phyloP scores from a whole-genome alignment of 176 grass and related monocot species.

The Coix lacrymajobi region DNA sequence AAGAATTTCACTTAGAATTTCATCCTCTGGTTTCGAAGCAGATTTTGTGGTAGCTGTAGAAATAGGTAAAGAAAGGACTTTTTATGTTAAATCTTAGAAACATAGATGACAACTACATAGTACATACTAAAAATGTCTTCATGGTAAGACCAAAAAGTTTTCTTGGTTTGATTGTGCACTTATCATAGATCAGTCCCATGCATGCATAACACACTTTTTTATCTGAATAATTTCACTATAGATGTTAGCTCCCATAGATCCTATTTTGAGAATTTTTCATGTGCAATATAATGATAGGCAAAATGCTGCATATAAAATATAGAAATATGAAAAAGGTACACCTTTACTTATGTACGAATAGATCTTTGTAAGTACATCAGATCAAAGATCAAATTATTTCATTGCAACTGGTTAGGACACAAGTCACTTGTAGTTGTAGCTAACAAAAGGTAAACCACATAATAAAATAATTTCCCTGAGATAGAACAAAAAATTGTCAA shows the following conservation, averaged over 20 bases:
- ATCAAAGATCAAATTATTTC: neutral
- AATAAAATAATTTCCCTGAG: conserved; percentile 2
- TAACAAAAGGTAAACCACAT: neutral
- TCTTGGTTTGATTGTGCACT: neutral
- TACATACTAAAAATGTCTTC: neutral
- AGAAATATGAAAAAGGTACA: neutral
- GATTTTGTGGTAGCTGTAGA: conserved; percentile 46
- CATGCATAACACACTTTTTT: conserved; percentile 12
- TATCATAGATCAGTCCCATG: neutral
- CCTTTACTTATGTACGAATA: neutral
- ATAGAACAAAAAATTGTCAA: neutral
- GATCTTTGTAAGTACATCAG: neutral
- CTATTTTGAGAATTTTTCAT: neutral
- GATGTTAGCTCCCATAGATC: neutral
- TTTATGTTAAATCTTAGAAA: neutral
- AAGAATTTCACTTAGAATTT: conserved; percentile 56
- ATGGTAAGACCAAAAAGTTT: conserved; percentile 4
- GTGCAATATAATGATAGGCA: neutral
- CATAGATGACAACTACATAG: neutral
- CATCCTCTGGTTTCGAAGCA: conserved; percentile 55
- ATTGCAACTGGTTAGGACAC: neutral
- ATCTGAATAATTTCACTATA: neutral
- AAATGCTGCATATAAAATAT: neutral
- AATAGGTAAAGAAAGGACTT: conserved; percentile 12
- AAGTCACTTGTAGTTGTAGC: conserved; percentile 6